These are phyloP conservation scores for Camellia japonica DNA, from an alignment of 148 eudicot genomes.

Conservation along the genomic window DNA sequence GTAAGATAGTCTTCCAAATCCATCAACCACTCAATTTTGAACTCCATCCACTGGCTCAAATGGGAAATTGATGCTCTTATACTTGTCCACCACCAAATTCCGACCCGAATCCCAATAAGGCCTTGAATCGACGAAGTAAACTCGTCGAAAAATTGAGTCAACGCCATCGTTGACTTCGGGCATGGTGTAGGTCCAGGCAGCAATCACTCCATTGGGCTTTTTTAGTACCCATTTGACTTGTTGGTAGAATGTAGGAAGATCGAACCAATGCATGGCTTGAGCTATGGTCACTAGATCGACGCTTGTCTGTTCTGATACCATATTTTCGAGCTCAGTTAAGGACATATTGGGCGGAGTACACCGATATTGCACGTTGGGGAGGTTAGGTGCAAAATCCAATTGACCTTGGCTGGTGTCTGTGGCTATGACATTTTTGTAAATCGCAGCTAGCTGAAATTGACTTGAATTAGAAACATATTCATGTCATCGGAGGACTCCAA, in stretches of 20 bases:
- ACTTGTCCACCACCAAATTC: conserved; percentile 41
- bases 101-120: conserved; percentile 48
- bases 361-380: conserved; percentile 54
- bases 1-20: conserved; percentile 46
- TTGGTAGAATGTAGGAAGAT: conserved; percentile 51
- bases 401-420: conserved; percentile 75
- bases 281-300: conserved; percentile 64
- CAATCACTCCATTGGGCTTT: conserved; percentile 70
- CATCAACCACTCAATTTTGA: conserved; percentile 47
- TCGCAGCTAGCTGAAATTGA: conserved; percentile 42
- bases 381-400: conserved; percentile 54
- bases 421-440: conserved; percentile 59
- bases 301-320: conserved; percentile 33
- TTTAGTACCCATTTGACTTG: conserved; percentile 54
- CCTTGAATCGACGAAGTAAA: conserved; percentile 25
- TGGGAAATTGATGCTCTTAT: conserved; percentile 52
- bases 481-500: neutral
- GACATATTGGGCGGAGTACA: conserved; percentile 50
- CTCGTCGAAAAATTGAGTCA: conserved; percentile 39
- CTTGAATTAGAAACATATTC: neutral
- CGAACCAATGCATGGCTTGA: conserved; percentile 87
- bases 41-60: conserved; percentile 68
- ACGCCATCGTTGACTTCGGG: conserved; percentile 37
- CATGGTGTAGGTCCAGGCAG: conserved; percentile 79
- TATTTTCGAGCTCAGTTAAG: conserved; percentile 21